Evolutionary conservation across 108 stramenopile genomes (phyloP), one percentile per base, ranked within the genome.

Genomic region (Tribonema minus): DNA sequence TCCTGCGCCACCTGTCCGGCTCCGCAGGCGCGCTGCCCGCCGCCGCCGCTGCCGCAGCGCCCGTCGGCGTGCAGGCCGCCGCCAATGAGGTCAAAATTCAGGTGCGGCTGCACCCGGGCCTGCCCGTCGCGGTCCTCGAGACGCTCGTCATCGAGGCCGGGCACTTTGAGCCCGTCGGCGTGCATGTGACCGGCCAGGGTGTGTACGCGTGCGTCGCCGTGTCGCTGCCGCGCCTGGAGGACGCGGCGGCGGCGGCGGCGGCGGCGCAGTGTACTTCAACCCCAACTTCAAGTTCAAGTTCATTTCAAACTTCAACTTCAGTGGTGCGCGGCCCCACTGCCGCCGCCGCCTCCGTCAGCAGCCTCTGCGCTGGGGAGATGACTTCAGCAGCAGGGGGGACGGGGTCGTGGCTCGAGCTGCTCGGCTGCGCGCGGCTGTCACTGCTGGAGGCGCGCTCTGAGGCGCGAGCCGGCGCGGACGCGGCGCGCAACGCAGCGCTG

Each of bases 151-250:
- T 88, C 36, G 84, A 89, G 82, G 81, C 87, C 3, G 90, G 86
- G 1, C 88, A 90, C 61, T 88, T 89, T 38, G 85, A 88, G 3
- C 88, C 90, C 28, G 69, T 89, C 23, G 82, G 71, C 64, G 41
- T 90, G 2, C 58, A 81, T 0, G 75, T 88, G 20, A 72, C 54
- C 35, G 87, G 85, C 3, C 58, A 85, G 38, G 88, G 87, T n/a
- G 87, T 88, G n/a, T 89, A 82, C 78, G 58, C 88, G 1, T 27
- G 83, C n/a, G 84, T 84, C 15, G 37, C 61, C 3, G 38, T 88
- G 5, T 70, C 82, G 3, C 82, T 90, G 32, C 89, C 88, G 15
- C 84, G 88, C 29, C 67, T n/a, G n/a, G n/a, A n/a, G n/a, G n/a
- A n/a, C n/a, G n/a, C n/a, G n/a, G n/a, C n/a, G n/a, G n/a, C n/a